Base-by-base conservation (phyloP, 768 basidiomycete genomes). In the Cystofilobasidium macerans region DNA sequence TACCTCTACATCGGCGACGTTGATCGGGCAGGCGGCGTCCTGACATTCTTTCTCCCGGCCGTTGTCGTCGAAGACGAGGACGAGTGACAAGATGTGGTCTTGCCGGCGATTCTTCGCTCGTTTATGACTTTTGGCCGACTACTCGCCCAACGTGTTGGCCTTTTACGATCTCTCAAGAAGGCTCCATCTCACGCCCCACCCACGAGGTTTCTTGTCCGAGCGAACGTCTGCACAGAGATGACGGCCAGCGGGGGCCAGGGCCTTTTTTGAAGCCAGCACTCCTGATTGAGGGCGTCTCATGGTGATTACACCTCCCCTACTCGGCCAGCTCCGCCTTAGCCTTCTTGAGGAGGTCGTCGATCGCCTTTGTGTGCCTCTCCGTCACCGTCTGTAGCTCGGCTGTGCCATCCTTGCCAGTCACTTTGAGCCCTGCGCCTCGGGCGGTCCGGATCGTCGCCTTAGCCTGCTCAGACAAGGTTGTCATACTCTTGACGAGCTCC, bases 31-130 rank as follows among this genome's bases (percentile, higher is more conserved):
- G 87, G 89, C 53, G 89, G 88, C 2, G 87, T 92, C 47, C 78
- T 92, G 69, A 92, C 89, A 2, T 91, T 87, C 73, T 92, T 90
- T 72, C 84, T 92, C 60, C 89, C 89, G 48, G 86, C 85, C 1
- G 82, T 87, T 43, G 80, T 86, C 53, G 83, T 85, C 48, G 86
- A 84, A 6, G 71, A 70, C 6, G 74, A 75, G 13, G 69, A 72
- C 20, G 42, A 42, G 16, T 42, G 42, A 42, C 16, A 8, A 40
- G 38, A 40, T n/a, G n/a, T n/a, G n/a, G n/a, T n/a, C n/a, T n/a
- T n/a, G n/a, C n/a, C n/a, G n/a, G n/a, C n/a, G n/a, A n/a, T n/a
- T n/a, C n/a, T n/a, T n/a, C n/a, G n/a, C n/a, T n/a, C n/a, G n/a
- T n/a, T n/a, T n/a, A n/a, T n/a, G n/a, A n/a, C n/a, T n/a, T n/a